phyloP scores from a whole-genome alignment of 2,329 filamentous ascomycete genomes.

The Knoxdaviesia proteae region DNA sequence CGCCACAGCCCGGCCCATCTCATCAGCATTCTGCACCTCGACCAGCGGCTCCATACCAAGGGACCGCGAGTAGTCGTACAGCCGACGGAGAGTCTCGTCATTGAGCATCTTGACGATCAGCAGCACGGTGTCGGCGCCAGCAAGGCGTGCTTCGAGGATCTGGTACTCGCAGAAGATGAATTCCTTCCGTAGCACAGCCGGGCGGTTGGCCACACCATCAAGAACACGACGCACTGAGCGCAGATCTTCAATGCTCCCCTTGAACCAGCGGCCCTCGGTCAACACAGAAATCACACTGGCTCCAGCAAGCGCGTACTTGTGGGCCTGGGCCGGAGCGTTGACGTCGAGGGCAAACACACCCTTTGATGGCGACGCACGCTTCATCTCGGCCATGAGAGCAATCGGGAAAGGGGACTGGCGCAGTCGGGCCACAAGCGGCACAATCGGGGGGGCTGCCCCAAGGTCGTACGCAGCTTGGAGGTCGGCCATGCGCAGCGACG shows the following conservation, averaged over 20 bases:
- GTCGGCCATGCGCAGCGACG: slow-evolving; percentile 65
- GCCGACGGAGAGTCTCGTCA: slow-evolving; percentile 38
- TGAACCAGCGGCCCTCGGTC: slow-evolving; percentile 98
- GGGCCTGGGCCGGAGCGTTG: slow-evolving; percentile 74
- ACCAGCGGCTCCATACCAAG: slow-evolving; percentile 95
- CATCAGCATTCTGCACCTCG: slow-evolving; percentile 83
- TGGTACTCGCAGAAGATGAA: slow-evolving; percentile 98
- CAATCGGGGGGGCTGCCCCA: slow-evolving; percentile 62
- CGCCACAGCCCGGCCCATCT: slow-evolving; percentile 74
- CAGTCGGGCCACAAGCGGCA: slow-evolving; percentile 61
- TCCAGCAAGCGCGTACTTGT: slow-evolving; percentile 78
- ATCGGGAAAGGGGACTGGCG: slow-evolving; percentile 68
- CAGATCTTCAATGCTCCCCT: slow-evolving; percentile 88
- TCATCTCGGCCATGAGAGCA: slow-evolving; percentile 94
- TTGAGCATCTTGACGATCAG: slow-evolving; percentile 98
- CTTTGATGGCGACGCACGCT: slow-evolving; percentile 89
- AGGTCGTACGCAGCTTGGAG: slow-evolving; percentile 74
- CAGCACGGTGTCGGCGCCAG: slow-evolving; percentile 83
- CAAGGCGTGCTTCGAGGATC: slow-evolving; percentile 80
- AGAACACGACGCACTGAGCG: slow-evolving; percentile 70
- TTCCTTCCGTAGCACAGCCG: slow-evolving; percentile 82
- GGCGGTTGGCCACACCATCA: slow-evolving; percentile 79
- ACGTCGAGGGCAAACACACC: slow-evolving; percentile 77
- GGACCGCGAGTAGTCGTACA: slow-evolving; percentile 77
- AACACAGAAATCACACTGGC: slow-evolving; percentile 97